Evolutionary conservation across 768 basidiomycete species (phyloP), one percentile per base, ranked within the genome.

Genomic region (Galerina sulciceps): DNA sequence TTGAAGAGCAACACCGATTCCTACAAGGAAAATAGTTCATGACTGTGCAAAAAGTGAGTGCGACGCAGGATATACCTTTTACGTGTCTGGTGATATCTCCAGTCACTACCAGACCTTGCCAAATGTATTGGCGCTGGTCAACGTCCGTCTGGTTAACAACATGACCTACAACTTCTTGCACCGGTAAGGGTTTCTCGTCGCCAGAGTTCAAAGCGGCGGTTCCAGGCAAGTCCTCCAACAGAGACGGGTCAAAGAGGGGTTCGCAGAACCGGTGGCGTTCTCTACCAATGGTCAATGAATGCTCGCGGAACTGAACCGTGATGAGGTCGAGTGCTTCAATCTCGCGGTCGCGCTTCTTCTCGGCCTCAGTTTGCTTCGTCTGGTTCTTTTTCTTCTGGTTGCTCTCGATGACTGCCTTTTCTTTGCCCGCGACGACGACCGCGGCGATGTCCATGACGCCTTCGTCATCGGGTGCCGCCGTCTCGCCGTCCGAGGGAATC

Each of bases 241-340:
- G 65, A 3, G 71, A 76, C 2, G 89, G 88, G 67, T 94, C 88
- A 62, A 94, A 95, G 23, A 97, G 78, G 6, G 94, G 93, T 71
- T 96, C 95, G 70, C 92, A 94, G 74, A 95, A 91, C 40, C 91
- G 81, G 77, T 97, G 94, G 36, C 94, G 82, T 68, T 94, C 93
- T 70, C 91, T 92, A 15, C 94, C 94, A 36, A 96, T 65, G 8
- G 89, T 91, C 58, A 96, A 68, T 40, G 85, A 81, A 67, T 83
- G 80, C 10, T 80, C 86, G n/a, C 85, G 81, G 73, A 92, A 94
- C 67, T 89, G 80, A 22, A 93, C 72, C 9, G 87, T 85, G 36
- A 91, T 75, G n/a, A 95, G 85, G 70, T 96, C 92, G 57, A 93
- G 75, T 0, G 93, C 90, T 67, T 91, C 88, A 35, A 94, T 90